These are phyloP conservation scores for Ceratocystiopsis brevicomis DNA, from an alignment of 2,329 filamentous ascomycete genomes.

Conservation along the genomic window DNA sequence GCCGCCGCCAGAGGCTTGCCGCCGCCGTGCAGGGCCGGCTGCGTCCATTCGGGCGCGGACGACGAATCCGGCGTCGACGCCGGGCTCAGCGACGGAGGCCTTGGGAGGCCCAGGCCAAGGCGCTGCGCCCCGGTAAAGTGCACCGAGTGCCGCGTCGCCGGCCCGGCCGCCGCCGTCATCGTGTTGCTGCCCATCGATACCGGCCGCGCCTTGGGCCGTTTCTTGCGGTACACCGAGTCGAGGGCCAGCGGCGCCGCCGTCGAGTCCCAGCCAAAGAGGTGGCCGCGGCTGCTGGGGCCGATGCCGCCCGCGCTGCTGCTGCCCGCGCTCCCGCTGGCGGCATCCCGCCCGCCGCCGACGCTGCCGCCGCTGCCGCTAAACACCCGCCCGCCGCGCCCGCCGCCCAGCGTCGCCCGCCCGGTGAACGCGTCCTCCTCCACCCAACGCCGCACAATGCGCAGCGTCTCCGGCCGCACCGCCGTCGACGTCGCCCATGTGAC, in stretches of 20 bases:
- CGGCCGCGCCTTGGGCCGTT: constrained; percentile 2
- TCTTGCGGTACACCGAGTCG: constrained; percentile 23
- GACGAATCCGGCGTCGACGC: too few species aligned
- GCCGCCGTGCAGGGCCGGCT: too few species aligned
- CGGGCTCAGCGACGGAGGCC: too few species aligned
- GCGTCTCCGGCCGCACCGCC: constrained; percentile 28
- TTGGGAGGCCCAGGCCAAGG: too few species aligned
- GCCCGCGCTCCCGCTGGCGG: neutral
- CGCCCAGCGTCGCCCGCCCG: constrained; percentile 26
- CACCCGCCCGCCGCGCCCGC: constrained; percentile 1
- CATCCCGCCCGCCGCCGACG: constrained; percentile 8
- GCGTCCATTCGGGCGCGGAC: too few species aligned
- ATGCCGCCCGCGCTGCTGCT: constrained; percentile 14
- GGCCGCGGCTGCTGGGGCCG: constrained; percentile 25
- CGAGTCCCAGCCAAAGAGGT: constrained; percentile 43
- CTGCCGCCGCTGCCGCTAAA: constrained; percentile 14
- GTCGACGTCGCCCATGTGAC: constrained; percentile 38
- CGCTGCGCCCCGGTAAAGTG: too few species aligned
- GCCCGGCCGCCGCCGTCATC: too few species aligned
- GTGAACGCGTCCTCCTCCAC: constrained; percentile 44
- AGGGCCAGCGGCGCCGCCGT: constrained; percentile 31
- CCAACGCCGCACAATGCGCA: constrained; percentile 43
- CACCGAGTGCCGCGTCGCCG: too few species aligned
- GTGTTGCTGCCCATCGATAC: too few species aligned
- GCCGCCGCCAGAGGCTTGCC: too few species aligned